These are phyloP conservation scores for Leccinum subtestaceum DNA, from an alignment of 768 basidiomycete genomes.

Conservation along the genomic window DNA sequence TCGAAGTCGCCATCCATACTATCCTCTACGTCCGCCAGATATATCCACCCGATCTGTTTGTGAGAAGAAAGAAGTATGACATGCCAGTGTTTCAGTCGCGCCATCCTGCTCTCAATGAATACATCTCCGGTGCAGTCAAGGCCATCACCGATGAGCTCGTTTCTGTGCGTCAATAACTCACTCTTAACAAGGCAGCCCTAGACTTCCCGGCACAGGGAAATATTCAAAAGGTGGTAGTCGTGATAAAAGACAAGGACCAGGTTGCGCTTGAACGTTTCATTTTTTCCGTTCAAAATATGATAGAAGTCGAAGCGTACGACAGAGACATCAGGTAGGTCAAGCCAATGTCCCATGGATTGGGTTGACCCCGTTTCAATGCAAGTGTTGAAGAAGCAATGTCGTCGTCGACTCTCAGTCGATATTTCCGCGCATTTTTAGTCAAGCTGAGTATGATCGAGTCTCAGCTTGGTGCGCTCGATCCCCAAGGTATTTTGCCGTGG, in stretches of 20 bases:
- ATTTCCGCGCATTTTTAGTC: conserved; percentile 79
- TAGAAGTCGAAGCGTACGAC: conserved; percentile 64
- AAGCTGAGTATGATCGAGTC: conserved; percentile 78
- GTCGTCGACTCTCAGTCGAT: conserved; percentile 58
- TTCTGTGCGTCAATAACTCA: conserved; percentile 40
- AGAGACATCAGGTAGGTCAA: conserved; percentile 60
- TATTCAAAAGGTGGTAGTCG: conserved; percentile 75
- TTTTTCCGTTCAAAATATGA: conserved; percentile 82
- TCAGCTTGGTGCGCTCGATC: conserved; percentile 57
- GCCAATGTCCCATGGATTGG: background rate
- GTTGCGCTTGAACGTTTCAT: conserved; percentile 86
- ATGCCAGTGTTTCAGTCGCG: conserved; percentile 90
- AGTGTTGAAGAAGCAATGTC: conserved; percentile 76
- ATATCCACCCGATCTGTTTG: conserved; percentile 87
- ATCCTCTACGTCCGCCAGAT: conserved; percentile 89
- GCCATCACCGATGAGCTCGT: conserved; percentile 77
- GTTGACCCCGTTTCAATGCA: conserved; percentile 4
- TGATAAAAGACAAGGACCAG: conserved; percentile 81
- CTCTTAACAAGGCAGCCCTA: background rate
- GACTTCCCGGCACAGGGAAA: conserved; percentile 51
- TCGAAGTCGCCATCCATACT: conserved; percentile 91
- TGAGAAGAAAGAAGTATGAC: conserved; percentile 84
- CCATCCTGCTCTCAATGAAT: conserved; percentile 85
- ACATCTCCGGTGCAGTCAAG: conserved; percentile 84
- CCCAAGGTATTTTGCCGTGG: conserved; percentile 42